Percentiles rank a stretch among this genome's conserved stretches.
Conservation (phyloP, 257 asterid genomes). For the Primulina eburnea region DNA sequence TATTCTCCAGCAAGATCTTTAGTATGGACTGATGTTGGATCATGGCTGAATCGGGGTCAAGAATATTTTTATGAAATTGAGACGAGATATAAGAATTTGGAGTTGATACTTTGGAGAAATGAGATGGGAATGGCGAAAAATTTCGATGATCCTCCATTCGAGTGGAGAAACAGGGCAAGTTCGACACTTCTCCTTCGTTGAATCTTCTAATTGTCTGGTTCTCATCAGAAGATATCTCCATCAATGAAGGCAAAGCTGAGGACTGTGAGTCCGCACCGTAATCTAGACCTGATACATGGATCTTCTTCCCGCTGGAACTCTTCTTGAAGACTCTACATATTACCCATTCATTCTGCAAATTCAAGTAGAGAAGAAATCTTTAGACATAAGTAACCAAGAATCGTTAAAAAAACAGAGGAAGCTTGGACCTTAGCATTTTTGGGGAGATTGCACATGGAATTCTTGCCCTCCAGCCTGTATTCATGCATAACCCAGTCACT, state of each 20-base stretch:
- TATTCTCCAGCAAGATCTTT: slow-evolving; percentile 38
- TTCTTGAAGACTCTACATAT: slow-evolving; percentile 70
- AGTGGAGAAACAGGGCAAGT: slow-evolving; percentile 66
- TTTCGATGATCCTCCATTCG: slow-evolving; percentile 36
- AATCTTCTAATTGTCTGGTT: slow-evolving; percentile 20
- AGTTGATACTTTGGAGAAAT: slow-evolving; percentile 22
- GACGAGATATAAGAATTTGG: slow-evolving; percentile 29
- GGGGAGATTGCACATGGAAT: slow-evolving; percentile 39
- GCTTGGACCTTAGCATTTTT: slow-evolving; percentile 41
- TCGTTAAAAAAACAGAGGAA: slow-evolving; percentile 27
- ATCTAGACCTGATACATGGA: slow-evolving; percentile 49
- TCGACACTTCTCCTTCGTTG: slow-evolving; percentile 29
- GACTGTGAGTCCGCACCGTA: slow-evolving; percentile 19
- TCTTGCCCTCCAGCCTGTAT: slow-evolving; percentile 54
- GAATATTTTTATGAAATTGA: slow-evolving; percentile 26
- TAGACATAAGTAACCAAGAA: not conserved
- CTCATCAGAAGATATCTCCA: slow-evolving; percentile 49
- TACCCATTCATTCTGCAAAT: slow-evolving; percentile 80
- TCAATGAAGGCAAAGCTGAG: slow-evolving; percentile 48
- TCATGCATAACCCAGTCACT: slow-evolving; percentile 83
- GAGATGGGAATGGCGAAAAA: slow-evolving; percentile 24
- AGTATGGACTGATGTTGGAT: slow-evolving; percentile 48
- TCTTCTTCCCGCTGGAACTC: slow-evolving; percentile 57
- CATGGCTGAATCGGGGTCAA: slow-evolving; percentile 23
- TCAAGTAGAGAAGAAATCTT: not conserved